These are phyloP conservation scores for Trichosporon sp. DNA, from an alignment of 1,284 basidiomycete species.

Conservation along the genomic window DNA sequence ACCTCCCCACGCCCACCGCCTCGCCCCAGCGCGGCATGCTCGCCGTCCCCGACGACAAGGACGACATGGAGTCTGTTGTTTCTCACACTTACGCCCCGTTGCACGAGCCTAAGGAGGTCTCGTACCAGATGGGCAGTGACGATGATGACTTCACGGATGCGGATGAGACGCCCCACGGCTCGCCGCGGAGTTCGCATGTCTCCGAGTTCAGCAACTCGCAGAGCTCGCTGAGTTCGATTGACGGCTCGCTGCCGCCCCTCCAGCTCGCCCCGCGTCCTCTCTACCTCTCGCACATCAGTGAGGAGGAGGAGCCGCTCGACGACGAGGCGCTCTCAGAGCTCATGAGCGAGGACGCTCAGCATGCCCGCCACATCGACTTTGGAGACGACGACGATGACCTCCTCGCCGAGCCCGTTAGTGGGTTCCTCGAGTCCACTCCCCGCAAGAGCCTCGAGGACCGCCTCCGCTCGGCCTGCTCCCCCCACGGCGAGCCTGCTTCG, in stretches of 20 bases:
- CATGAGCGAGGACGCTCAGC: constrained; percentile 24
- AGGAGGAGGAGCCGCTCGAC: constrained; percentile 33
- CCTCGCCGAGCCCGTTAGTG: constrained; percentile 13
- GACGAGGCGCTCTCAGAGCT: constrained; percentile 34
- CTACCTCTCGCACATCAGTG: constrained; percentile 31
- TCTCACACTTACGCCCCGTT: constrained; percentile 11
- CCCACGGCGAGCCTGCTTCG: neutral
- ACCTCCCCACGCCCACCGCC: neutral
- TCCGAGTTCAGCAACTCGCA: too few relatives aligned
- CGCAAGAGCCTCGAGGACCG: constrained; percentile 29
- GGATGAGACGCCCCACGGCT: constrained; percentile 20
- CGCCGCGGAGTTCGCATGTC: too few relatives aligned
- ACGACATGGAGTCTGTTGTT: constrained; percentile 1
- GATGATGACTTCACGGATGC: constrained; percentile 13
- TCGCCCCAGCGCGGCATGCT: neutral
- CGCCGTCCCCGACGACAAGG: neutral
- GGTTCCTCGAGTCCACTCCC: neutral
- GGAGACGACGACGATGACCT: constrained; percentile 25
- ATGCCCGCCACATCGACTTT: constrained; percentile 21
- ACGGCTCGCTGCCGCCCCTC: neutral
- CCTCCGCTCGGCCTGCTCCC: constrained; percentile 20
- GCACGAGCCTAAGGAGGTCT: constrained; percentile 21
- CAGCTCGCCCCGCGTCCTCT: constrained; percentile 20
- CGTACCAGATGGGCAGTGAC: constrained; percentile 8
- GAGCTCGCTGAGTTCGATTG: too few relatives aligned